Base-by-base conservation (phyloP, 2,329 filamentous ascomycete species). In the Aspergillus ibericus region DNA sequence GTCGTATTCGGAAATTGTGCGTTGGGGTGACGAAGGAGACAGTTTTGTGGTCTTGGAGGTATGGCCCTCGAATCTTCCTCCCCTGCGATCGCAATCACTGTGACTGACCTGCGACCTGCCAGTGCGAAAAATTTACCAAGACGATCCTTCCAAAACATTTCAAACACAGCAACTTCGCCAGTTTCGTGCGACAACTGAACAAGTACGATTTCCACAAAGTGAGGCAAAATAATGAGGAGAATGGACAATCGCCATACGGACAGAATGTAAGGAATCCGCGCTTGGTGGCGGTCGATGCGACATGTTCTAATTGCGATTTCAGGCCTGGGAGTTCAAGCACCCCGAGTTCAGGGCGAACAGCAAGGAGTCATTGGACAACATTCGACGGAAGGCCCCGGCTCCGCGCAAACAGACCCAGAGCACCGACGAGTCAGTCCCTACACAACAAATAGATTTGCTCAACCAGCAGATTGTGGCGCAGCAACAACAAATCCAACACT, bases 171-270 rank as follows among this genome's bases (percentile, higher is more conserved):
- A 97, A 97, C 75, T 97, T 97, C 80, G 93, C 93, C 32, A 96
- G 92, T 77, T 97, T 97, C 73, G 93, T 97, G 59, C 89, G 93
- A 50, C 93, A 97, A 75, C 81, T 97, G 59, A 97, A 97, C 81
- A 97, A 97, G 75, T 97, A 96, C 76, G 93, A 96, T 73, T 99
- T 99, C 68, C 95, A 99, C 82, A 99, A 99, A 82, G 93, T 98
- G 63, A 86, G 95, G 64, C 91, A 90, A 71, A 91, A 93, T 69
- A 96, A 92, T 65, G 92, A 96, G 71, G 92, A 96, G 70, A 91
- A 85, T 68, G 89, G 89, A 25, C 85, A 90, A 67, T 92, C 90
- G 57, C 89, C 88, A 6, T 96, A 96, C 69, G 92, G 92, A 16
- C 82, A 88, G 62, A 90, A 90, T 76, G 91, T 95, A 70, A 57